Percentiles rank a stretch among this genome's conserved stretches.
Conservation (phyloP, 2,329 filamentous ascomycete species). For the Teratosphaeria pseudoeucalypti region DNA sequence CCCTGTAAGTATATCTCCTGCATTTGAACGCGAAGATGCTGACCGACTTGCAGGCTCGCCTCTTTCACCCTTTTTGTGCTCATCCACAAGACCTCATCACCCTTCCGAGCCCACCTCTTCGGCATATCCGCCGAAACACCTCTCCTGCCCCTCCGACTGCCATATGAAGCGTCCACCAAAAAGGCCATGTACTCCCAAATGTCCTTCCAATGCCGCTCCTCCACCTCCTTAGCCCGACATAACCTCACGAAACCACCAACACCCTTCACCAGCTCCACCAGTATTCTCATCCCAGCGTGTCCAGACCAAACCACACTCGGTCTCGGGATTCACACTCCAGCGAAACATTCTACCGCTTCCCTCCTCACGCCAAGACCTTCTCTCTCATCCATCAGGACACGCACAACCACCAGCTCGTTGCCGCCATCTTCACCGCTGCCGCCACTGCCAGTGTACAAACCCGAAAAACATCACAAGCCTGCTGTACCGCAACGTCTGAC, state of each 20-base stretch:
- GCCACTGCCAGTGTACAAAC: conserved; percentile 17
- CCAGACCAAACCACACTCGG: conserved; percentile 10
- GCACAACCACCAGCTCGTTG: conserved; percentile 9
- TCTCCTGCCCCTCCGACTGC: conserved; percentile 12
- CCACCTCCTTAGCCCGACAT: conserved; percentile 13
- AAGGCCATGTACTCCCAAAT: conserved; percentile 16
- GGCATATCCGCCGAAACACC: conserved; percentile 11
- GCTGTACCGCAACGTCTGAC: background rate
- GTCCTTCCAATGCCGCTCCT: conserved; percentile 24
- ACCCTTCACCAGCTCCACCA: conserved; percentile 3
- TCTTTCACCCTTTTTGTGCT: conserved; percentile 16
- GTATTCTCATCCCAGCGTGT: conserved; percentile 6
- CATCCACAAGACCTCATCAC: conserved; percentile 13
- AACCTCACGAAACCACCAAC: conserved; percentile 3
- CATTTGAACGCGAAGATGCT: background rate
- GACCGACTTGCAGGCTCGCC: conserved; percentile 8
- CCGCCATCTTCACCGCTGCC: conserved; percentile 15
- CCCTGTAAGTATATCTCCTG: conserved; percentile 12
- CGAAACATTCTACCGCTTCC: conserved; percentile 7
- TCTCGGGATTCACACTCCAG: conserved; percentile 15
- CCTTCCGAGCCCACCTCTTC: conserved; percentile 16
- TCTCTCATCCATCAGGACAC: conserved; percentile 12
- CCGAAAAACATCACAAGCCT: conserved; percentile 7
- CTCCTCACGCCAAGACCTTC: conserved; percentile 17
- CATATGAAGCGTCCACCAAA: conserved; percentile 9